phyloP scores from a whole-genome alignment of 1,284 basidiomycete genomes.

The Ustanciosporium gigantosporum region DNA sequence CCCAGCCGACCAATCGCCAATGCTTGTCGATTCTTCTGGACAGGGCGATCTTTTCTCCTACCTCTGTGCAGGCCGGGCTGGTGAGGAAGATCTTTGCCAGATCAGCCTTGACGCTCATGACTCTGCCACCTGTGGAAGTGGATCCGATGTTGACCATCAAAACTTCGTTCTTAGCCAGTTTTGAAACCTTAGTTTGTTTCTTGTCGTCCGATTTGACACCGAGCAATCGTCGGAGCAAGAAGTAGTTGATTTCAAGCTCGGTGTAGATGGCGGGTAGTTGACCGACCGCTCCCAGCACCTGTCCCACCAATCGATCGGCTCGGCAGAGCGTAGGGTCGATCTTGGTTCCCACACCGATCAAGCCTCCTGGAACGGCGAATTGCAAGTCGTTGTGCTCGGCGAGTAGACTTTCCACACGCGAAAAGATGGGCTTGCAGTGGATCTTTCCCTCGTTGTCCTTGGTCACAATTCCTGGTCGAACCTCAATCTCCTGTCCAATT shows the following conservation, averaged over 20 bases:
- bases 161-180: conserved; percentile 89
- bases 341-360: conserved; percentile 96
- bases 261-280: conserved; percentile 91
- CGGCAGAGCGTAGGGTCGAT: conserved; percentile 96
- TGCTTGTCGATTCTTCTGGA: conserved; percentile 74
- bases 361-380: conserved; percentile 94
- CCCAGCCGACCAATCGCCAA: conserved; percentile 72
- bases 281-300: conserved; percentile 91
- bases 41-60: conserved; percentile 60
- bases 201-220: conserved; percentile 98
- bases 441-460: conserved; percentile 90
- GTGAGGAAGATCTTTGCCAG: conserved; percentile 60
- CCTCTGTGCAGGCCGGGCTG: conserved; percentile 58
- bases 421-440: conserved; percentile 90
- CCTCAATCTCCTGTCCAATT: conserved; percentile 93
- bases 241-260: conserved; percentile 78
- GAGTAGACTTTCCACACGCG: conserved; percentile 83
- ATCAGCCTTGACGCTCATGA: conserved; percentile 58
- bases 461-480: conserved; percentile 93
- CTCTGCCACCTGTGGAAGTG: conserved; percentile 53
- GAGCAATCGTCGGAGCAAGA: conserved; percentile 74
- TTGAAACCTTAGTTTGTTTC: conserved; percentile 89
- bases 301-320: conserved; percentile 93
- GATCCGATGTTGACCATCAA: conserved; percentile 67
- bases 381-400: conserved; percentile 93